Evolutionary conservation across 2,329 filamentous ascomycete genomes (phyloP).

Genomic region (Samsoniella hepiali): DNA sequence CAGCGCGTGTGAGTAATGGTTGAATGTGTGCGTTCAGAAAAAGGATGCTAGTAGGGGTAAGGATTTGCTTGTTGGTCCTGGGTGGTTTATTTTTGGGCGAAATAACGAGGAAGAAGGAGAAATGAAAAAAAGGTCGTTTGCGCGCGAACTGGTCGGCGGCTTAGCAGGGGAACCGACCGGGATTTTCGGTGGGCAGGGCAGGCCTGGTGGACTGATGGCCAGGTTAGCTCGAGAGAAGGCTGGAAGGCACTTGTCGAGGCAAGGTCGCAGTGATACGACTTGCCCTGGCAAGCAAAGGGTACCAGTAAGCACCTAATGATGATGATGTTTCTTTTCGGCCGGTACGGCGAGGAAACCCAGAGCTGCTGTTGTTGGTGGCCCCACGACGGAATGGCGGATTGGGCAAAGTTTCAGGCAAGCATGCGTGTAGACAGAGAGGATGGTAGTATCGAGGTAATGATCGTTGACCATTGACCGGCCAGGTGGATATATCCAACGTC

Average conservation of each 20-base stretch:
- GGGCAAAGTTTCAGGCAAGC: background rate
- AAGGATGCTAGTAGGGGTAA: conserved; percentile 14
- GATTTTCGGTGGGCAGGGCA: conserved; percentile 5
- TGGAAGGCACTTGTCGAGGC: background rate
- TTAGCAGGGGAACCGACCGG: background rate
- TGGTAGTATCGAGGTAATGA: background rate
- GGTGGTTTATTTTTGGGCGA: background rate
- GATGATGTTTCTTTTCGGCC: background rate
- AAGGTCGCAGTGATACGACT: background rate
- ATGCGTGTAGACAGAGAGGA: background rate
- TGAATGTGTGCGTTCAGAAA: background rate
- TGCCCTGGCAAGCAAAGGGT: background rate
- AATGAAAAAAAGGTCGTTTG: conserved; percentile 6
- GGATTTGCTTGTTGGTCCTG: conserved; percentile 7
- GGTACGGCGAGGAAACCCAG: background rate
- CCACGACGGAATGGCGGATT: background rate
- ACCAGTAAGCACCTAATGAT: background rate
- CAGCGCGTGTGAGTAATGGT: conserved; percentile 10
- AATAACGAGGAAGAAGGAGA: background rate
- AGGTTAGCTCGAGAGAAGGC: background rate
- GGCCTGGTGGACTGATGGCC: background rate
- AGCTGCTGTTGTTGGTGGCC: background rate
- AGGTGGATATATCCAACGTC: background rate
- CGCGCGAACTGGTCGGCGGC: background rate
- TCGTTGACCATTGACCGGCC: background rate